Evolutionary conservation across 495 filamentous ascomycete genomes (phyloP), one percentile per base, ranked within the genome.

Genomic region (Aspergillus cavernicola): DNA sequence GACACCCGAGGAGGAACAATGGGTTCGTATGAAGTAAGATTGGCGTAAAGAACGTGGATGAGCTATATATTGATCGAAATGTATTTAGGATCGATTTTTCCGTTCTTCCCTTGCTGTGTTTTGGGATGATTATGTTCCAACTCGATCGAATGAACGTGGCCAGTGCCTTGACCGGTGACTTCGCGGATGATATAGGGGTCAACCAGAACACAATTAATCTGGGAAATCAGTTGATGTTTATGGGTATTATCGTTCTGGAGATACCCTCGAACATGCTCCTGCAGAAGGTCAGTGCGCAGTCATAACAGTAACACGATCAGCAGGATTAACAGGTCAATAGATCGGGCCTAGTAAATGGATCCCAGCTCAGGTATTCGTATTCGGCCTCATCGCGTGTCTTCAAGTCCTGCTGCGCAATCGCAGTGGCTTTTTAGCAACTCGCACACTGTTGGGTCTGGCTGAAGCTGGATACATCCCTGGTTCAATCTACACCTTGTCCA

Each of bases 401-500:
- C 80, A 84, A 55, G 65, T 77, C 1, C 79, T 83, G 41, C 65
- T 80, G 46, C 72, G 70, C 4, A 68, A 76, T 15, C 60, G 68
- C 13, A 67, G 56, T 0, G 66, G 71, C 0, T 83, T 74, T 45
- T 57, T 81, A 0, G 36, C 64, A 0, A 78, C 73, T 0, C 64
- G 80, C 24, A 31, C 74, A 0, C 53, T 81, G 0, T 68, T 82
- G 9, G 80, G 78, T 9, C 67, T 80, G 22, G 71, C 71, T 20
- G 80, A 83, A 46, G 72, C 78, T 0, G 80, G 80, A 0, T 84
- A 79, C 57, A 82, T 82, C n/a, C 80, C 80, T 0, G 79, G 72
- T 7, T 68, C 73, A 0, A 68, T 84, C 23, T 84, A 73, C 43
- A 81, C 78, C 5, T 64, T 82, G n/a, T 79, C 80, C 0, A 71